Base-by-base conservation (phyloP, 805 yeast species). In the Wickerhamiella nectarea region DNA sequence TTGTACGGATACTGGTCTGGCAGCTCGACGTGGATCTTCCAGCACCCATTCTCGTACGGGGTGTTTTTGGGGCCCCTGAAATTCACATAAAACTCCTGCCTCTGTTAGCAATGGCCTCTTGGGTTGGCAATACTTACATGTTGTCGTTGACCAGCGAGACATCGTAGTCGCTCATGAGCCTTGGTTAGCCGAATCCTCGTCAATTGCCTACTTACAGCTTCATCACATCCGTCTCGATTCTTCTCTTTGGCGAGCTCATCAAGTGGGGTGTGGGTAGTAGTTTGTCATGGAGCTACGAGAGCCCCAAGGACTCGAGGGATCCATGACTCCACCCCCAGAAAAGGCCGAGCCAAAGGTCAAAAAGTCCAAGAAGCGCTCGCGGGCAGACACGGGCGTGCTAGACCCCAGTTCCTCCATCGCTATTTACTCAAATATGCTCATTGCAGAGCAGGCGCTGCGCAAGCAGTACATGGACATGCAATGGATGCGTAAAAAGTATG, bases 1-100 rank as follows among this genome's bases (percentile, higher is more conserved):
- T 84, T 89, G 60, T 83, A 85, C 0, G 98, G 98, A 55, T 89
- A 89, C 56, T 83, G 93, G 57, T 84, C 94, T 1, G 97, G 97
- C 46, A 89, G 68, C 57, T 89, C 96, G 14, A 89, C 96, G 55
- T 85, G 85, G 26, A 89, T 68, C 56, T 78, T 78, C 96, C 97
- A 89, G 2, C 71, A 66, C 0, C 97, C 97, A 1, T 82, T 83
- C 52, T 80, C 84, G 60, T 86, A 89, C 4, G 95, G 94, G 1
- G 97, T 75, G 34, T 76, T 86, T 45, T 67, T 65, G 1, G 98
- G 98, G 0, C 97, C 98, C 44, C 70, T 71, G 59, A 91, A 85
- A 45, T 80, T 72, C 36, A 89, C 94, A 57, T 69, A 74, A 59
- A 89, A 83, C 61, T 84, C 95, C 59, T 85, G 94, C 69, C 74